These are phyloP conservation scores for Populus deltoides DNA, from an alignment of 345 rosid species.

Conservation along the genomic window DNA sequence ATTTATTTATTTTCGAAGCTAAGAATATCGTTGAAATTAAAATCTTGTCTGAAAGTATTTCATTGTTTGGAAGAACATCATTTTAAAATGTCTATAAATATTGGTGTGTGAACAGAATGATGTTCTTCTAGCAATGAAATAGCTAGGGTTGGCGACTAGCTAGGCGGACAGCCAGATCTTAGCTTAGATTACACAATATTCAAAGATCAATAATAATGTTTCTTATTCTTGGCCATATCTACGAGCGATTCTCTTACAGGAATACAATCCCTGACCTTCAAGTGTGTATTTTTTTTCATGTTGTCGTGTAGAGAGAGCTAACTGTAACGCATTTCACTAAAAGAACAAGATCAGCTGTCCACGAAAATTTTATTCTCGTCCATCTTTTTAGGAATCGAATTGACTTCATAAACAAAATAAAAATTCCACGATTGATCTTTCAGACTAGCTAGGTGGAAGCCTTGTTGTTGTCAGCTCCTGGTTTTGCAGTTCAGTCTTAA, in stretches of 20 bases:
- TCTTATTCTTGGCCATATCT: neutral
- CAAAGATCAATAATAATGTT: neutral
- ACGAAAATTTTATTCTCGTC: neutral
- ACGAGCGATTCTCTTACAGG: neutral
- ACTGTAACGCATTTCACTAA: neutral
- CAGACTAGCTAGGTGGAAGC: neutral
- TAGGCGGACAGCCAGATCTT: neutral
- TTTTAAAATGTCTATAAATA: too few species aligned
- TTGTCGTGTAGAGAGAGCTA: neutral
- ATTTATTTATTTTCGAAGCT: too few species aligned
- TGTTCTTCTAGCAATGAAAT: too few species aligned
- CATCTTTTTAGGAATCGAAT: neutral
- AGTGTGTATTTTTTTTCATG: too few species aligned
- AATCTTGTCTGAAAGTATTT: too few species aligned
- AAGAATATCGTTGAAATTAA: too few species aligned
- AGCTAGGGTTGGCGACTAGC: neutral
- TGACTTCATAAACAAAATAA: neutral
- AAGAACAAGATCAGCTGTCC: neutral
- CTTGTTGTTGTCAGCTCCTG: neutral
- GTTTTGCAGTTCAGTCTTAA: neutral
- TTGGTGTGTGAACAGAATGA: too few species aligned
- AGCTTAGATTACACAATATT: neutral
- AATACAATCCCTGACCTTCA: too few species aligned
- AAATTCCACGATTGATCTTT: neutral
- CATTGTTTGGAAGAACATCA: too few species aligned